phyloP scores from a whole-genome alignment of 352 stramenopile species.

The Phytophthora crassamura region DNA sequence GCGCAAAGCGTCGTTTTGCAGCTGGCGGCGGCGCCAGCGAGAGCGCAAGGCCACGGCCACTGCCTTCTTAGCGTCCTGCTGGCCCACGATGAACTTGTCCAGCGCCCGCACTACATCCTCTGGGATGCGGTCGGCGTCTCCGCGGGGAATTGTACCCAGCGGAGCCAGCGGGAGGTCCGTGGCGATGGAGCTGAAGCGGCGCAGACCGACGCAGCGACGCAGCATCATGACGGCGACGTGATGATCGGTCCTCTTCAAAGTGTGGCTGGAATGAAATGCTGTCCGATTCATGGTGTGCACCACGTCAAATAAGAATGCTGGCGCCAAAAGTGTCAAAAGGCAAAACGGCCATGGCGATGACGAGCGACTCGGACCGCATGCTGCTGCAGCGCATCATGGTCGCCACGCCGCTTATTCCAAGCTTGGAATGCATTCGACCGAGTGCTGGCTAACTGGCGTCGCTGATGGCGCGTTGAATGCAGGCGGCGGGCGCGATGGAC shows the following conservation, averaged over 20 bases:
- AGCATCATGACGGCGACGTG: conserved; percentile 19
- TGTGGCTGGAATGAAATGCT: conserved; percentile 12
- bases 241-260: conserved; percentile 16
- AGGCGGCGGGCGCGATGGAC: conserved; percentile 75
- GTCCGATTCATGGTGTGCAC: conserved; percentile 6
- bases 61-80: conserved; percentile 97
- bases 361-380: conserved; percentile 76
- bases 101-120: conserved; percentile 94
- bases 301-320: conserved; percentile 4
- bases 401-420: not conserved
- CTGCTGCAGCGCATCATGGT: conserved; percentile 83
- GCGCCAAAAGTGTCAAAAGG: too few species aligned
- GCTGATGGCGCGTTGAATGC: not conserved
- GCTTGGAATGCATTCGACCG: not conserved
- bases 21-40: conserved; percentile 95
- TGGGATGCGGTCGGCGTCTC: conserved; percentile 71
- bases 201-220: conserved; percentile 22
- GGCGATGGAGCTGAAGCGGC: conserved; percentile 31
- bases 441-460: not conserved
- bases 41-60: conserved; percentile 99
- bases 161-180: conserved; percentile 26
- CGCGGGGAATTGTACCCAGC: conserved; percentile 4
- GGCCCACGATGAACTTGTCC: conserved; percentile 97
- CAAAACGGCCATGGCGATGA: conserved; percentile 38
- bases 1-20: conserved; percentile 84